Evolutionary conservation across 2,329 filamentous ascomycete species (phyloP).

Genomic region (Biscogniauxia sp.): DNA sequence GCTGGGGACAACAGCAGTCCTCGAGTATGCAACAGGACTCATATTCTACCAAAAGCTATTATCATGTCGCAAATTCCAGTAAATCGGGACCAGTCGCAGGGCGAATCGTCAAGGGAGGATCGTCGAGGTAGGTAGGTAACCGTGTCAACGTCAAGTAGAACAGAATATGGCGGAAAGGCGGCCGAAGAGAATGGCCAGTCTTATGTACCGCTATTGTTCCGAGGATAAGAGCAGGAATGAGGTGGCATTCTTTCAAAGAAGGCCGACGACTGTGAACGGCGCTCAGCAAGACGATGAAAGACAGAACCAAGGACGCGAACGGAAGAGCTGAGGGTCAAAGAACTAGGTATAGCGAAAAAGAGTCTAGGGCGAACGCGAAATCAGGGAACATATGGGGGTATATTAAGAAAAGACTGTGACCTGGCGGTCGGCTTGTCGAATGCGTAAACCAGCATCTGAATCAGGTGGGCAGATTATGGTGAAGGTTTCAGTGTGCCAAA

Average conservation of each 20-base stretch:
- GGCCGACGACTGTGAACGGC: conserved; percentile 20
- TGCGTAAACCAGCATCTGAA: conserved; percentile 14
- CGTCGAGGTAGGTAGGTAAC: background rate
- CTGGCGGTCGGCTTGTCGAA: conserved; percentile 7
- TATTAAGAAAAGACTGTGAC: conserved; percentile 17
- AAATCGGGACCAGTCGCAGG: background rate
- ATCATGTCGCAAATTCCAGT: conserved; percentile 7
- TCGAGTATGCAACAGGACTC: conserved; percentile 25
- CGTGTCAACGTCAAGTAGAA: background rate
- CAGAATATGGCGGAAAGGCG: background rate
- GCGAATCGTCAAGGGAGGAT: background rate
- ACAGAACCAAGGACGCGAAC: background rate
- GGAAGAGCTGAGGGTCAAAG: conserved; percentile 12
- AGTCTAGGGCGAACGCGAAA: conserved; percentile 1
- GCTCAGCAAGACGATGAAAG: conserved; percentile 2
- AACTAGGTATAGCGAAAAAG: background rate
- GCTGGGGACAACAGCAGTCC: conserved; percentile 6
- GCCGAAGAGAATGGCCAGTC: conserved; percentile 8
- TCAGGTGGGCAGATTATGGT: background rate
- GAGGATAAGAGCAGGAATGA: conserved; percentile 23
- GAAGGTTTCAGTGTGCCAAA: conserved; percentile 1
- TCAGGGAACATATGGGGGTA: conserved; percentile 13
- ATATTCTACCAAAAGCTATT: conserved; percentile 18
- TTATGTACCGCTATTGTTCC: conserved; percentile 26
- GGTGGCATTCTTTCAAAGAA: conserved; percentile 29